phyloP scores from a whole-genome alignment of 805 yeast species.

The Jamesozyma jinghongensis region DNA sequence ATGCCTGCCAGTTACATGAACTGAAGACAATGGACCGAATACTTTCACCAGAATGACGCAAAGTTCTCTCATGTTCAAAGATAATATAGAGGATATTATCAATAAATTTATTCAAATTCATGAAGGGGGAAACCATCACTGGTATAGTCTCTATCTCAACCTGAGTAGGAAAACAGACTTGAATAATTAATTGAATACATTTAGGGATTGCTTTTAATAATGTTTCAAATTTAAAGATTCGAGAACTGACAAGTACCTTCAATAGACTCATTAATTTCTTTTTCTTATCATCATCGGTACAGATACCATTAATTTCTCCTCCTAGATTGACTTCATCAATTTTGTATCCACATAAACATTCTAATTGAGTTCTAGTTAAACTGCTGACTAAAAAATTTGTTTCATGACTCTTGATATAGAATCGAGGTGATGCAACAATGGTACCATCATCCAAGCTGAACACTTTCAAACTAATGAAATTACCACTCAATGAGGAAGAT shows the following conservation, averaged over 20 bases:
- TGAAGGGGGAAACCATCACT: slow-evolving; percentile 34
- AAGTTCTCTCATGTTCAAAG: slow-evolving; percentile 60
- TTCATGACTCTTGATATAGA: slow-evolving; percentile 40
- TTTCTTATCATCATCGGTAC: slow-evolving; percentile 16
- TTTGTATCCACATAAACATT: slow-evolving; percentile 24
- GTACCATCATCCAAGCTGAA: slow-evolving; percentile 75
- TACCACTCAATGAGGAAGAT: slow-evolving; percentile 81
- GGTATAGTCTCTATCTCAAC: slow-evolving; percentile 36
- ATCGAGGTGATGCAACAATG: slow-evolving; percentile 68
- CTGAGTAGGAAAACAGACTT: slow-evolving; percentile 66
- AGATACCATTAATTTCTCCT: not conserved
- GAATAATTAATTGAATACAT: slow-evolving; percentile 59
- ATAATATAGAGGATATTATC: slow-evolving; percentile 64
- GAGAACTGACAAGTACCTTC: slow-evolving; percentile 22
- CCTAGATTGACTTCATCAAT: slow-evolving; percentile 12
- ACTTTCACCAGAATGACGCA: slow-evolving; percentile 31
- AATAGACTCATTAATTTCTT: slow-evolving; percentile 14
- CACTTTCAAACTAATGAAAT: slow-evolving; percentile 59
- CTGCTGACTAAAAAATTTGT: slow-evolving; percentile 55
- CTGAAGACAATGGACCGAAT: slow-evolving; percentile 71
- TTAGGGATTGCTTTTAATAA: slow-evolving; percentile 49
- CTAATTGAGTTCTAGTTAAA: slow-evolving; percentile 33
- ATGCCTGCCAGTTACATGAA: slow-evolving; percentile 79
- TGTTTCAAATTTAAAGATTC: slow-evolving; percentile 51
- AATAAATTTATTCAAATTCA: slow-evolving; percentile 61